Evolutionary conservation across 1,284 basidiomycete genomes (phyloP), one percentile per base, ranked within the genome.

Genomic region (Moesziomyces globuligerus): DNA sequence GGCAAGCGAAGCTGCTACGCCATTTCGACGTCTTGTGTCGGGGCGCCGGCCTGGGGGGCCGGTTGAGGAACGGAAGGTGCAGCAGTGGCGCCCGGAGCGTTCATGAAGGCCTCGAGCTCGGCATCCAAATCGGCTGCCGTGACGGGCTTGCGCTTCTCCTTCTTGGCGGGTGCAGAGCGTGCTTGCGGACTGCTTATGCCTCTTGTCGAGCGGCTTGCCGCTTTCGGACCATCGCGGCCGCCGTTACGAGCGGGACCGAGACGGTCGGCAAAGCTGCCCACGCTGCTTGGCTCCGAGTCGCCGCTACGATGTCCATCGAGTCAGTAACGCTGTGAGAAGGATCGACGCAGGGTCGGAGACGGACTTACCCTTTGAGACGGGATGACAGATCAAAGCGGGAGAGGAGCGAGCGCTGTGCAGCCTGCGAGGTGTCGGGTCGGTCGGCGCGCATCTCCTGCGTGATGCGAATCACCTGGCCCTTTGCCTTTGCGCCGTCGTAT

Each of bases 71-170:
- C 23, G 29, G 26, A 20, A 6, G 47, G 11, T n/a, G 39, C 15
- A 32, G 42, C 9, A 0, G 47, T 9, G 34, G 24, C 24, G 11
- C 64, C 51, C 3, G 76, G 65, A 7, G 66, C 41, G 36, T 76
- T 80, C 92, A 95, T 93, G 83, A 94, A 96, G 1, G 90, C 89
- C 74, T 96, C 94, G 65, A 97, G 83, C 84, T 97, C 93, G 79
- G 88, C 89, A 83, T 97, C 94, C 54, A 97, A 84, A 72, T 96
- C 92, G 52, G 89, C 90, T 5, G 88, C 89, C 8, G 90, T 92
- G 79, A 91, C 71, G 8, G 68, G 84, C 1, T 85, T 84, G 51
- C 80, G 80, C 58, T 68, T 74, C 26, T 68, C 70, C 23, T 53
- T 46, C 24, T 43, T 65, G 6, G 61, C 17, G 36, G 60, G 36